Conservation (phyloP, 1,139 yeast species). For the Blastobotrys serpentis region DNA sequence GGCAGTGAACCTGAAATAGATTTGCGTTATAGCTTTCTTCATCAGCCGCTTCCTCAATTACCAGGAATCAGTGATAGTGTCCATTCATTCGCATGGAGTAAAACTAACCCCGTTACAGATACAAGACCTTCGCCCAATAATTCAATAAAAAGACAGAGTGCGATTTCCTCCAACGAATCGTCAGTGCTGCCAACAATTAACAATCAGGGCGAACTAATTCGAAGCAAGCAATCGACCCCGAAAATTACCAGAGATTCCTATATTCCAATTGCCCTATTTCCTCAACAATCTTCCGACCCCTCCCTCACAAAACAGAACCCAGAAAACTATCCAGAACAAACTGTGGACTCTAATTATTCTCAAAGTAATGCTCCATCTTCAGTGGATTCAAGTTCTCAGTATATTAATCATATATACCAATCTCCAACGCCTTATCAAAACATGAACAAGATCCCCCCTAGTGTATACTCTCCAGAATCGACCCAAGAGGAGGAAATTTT, state of each 20-base stretch:
- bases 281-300: not conserved
- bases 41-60: not conserved
- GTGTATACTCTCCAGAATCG: conserved; percentile 3
- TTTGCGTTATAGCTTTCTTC: conserved; percentile 5
- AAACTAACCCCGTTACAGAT: not conserved
- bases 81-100: conserved; percentile 5
- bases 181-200: not conserved
- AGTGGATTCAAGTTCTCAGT: not conserved
- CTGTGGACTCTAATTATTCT: conserved; percentile 1
- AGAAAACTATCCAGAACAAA: not conserved
- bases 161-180: too few relatives aligned
- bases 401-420: not conserved
- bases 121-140: too few relatives aligned
- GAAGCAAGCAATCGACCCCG: not conserved
- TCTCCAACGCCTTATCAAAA: not conserved
- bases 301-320: not conserved
- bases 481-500: not conserved
- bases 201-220: not conserved
- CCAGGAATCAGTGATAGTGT: not conserved
- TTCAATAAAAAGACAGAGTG: too few relatives aligned
- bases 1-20: not conserved
- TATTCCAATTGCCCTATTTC: conserved; percentile 2
- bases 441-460: not conserved
- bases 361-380: not conserved
- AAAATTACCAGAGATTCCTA: not conserved